Evolutionary conservation across 2,329 filamentous ascomycete genomes (phyloP), one percentile per base, ranked within the genome.

Genomic region (Apiospora phragmitis): DNA sequence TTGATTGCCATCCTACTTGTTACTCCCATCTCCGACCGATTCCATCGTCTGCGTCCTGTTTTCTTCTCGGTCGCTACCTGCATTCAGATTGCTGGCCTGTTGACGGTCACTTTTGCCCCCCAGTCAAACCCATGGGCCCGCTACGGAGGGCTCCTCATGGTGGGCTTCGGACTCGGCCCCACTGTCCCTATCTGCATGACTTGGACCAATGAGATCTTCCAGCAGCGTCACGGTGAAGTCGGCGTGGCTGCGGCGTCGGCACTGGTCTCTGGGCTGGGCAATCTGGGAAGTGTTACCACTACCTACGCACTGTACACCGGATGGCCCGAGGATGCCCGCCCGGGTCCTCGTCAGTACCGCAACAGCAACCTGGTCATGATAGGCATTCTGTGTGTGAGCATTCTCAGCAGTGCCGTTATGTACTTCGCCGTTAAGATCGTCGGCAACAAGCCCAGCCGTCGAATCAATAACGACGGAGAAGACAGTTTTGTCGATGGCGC

Each of bases 171-270:
- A 0, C 90, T 97, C 1, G 94, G 94, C 1, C 94, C 94, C 4
- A 97, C 94, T 0, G 94, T 97, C 0, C 94, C 94, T 14, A 95
- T 95, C 77, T 95, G 93, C 80, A 97, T 97, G 94, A 92, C 94
- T 45, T 97, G 94, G 94, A 94, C 93, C 42, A 93, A 91, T 73
- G 93, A 97, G 81, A 92, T 97, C 77, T 97, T 97, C 85, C 94
- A 97, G 82, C 88, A 89, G 42, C 92, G 94, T 16, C 94, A 97
- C 78, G 94, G 94, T 65, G 94, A 97, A 81, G 93, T 97, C 29
- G 94, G 94, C 70, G 94, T 97, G 8, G 94, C 94, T 4, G 92
- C 94, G 18, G 94, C 94, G 0, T 90, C 92, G 1, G 94, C 94
- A 3, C 86, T 97, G 14, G 94, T 97, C 0, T 96, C 93, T 0